These are phyloP conservation scores for Kurtzmaniella natalensis DNA, from an alignment of 1,139 yeast genomes.

Conservation along the genomic window DNA sequence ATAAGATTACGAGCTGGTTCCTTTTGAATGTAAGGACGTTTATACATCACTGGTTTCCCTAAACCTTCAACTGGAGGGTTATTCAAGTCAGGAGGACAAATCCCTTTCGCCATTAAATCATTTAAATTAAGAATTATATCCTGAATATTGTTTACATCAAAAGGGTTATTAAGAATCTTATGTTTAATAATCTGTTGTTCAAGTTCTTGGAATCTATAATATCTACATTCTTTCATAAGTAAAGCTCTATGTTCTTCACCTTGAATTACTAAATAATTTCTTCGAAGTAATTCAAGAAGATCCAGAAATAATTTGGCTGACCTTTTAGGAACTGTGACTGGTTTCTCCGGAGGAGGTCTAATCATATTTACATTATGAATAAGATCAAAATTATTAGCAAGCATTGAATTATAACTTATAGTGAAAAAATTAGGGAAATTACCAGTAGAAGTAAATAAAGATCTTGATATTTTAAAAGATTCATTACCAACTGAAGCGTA, in stretches of 20 bases:
- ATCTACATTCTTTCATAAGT: constrained; percentile 65
- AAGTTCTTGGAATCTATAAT: constrained; percentile 69
- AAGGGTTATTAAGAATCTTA: constrained; percentile 48
- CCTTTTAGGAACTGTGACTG: constrained; percentile 50
- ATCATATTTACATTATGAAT: constrained; percentile 41
- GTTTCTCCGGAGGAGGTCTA: constrained; percentile 75
- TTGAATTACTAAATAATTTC: constrained; percentile 43
- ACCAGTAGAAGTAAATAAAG: constrained; percentile 51
- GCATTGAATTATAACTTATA: constrained; percentile 49
- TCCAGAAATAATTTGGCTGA: constrained; percentile 59
- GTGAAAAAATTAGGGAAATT: constrained; percentile 77
- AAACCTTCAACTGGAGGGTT: constrained; percentile 14
- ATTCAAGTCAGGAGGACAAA: constrained; percentile 16
- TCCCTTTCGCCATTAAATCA: constrained; percentile 45
- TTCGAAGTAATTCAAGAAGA: constrained; percentile 52
- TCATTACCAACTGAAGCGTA: constrained; percentile 60
- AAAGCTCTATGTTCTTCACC: constrained; percentile 52
- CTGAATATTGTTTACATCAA: constrained; percentile 30
- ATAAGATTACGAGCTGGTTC: constrained; percentile 45
- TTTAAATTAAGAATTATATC: constrained; percentile 54
- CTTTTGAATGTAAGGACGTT: constrained; percentile 50
- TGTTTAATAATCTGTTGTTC: constrained; percentile 67
- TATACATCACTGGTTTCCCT: constrained; percentile 37
- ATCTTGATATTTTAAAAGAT: constrained; percentile 56
- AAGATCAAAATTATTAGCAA: constrained; percentile 40